phyloP scores from a whole-genome alignment of 2,329 filamentous ascomycete genomes.

The Aureobasidium melanogenum region DNA sequence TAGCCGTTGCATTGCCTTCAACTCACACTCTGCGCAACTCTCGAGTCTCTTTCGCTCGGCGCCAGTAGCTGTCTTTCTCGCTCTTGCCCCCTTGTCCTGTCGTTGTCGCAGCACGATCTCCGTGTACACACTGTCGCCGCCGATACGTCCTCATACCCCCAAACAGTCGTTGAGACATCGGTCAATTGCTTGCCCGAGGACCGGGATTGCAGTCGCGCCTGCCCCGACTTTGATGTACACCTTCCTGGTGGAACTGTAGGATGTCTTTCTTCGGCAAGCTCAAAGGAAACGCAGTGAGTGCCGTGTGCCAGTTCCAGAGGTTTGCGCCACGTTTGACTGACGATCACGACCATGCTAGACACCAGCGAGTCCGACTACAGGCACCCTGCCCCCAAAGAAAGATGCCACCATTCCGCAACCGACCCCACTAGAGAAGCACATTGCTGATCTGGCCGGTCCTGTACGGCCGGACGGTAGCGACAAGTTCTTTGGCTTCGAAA shows the following conservation, averaged over 20 bases:
- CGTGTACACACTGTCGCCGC: background rate
- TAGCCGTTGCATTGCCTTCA: constrained; percentile 11
- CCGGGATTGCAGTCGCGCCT: constrained; percentile 12
- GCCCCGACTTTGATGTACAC: constrained; percentile 11
- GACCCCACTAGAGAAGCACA: constrained; percentile 62
- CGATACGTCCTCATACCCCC: background rate
- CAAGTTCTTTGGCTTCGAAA: constrained; percentile 97
- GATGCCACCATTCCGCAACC: constrained; percentile 48
- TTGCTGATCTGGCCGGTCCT: constrained; percentile 73
- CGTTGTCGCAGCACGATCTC: background rate
- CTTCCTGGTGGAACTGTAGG: constrained; percentile 28
- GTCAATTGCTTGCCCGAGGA: constrained; percentile 8
- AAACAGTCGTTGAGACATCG: background rate
- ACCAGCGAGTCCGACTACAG: constrained; percentile 38
- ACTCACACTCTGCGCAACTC: background rate
- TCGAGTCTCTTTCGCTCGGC: background rate
- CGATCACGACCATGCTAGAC: constrained; percentile 27
- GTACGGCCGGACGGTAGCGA: constrained; percentile 83
- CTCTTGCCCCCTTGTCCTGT: background rate
- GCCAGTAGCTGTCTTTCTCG: background rate
- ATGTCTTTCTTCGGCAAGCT: constrained; percentile 50
- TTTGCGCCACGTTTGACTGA: constrained; percentile 9
- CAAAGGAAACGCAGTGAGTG: constrained; percentile 40
- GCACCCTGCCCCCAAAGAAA: constrained; percentile 46
- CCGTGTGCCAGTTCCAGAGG: background rate